Evolutionary conservation across 352 stramenopile species (phyloP).

Genomic region (Phytopythium cucurbitacearum): DNA sequence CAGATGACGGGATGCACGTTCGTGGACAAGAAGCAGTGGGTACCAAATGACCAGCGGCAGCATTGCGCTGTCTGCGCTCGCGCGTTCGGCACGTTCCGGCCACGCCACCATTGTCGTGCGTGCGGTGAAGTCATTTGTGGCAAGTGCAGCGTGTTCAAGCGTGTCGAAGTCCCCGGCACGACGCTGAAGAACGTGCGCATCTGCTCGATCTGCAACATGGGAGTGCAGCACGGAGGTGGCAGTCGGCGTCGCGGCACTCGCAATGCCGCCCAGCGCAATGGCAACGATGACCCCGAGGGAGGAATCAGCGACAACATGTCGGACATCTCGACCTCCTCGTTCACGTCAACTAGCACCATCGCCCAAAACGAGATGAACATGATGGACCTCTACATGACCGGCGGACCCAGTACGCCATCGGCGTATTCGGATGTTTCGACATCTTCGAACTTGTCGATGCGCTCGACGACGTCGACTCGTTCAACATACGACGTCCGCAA

Average conservation of each 20-base stretch:
- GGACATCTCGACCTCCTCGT: slow-evolving; percentile 70
- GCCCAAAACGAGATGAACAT: slow-evolving; percentile 86
- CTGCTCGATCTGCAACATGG: slow-evolving; percentile 83
- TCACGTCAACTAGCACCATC: slow-evolving; percentile 75
- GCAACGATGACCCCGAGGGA: neutral
- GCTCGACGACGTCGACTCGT: slow-evolving; percentile 61
- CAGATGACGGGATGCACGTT: slow-evolving; percentile 85
- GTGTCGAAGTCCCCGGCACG: slow-evolving; percentile 75
- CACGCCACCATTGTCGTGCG: slow-evolving; percentile 81
- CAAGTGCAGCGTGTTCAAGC: slow-evolving; percentile 82
- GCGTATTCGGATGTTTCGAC: slow-evolving; percentile 74
- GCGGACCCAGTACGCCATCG: slow-evolving; percentile 55
- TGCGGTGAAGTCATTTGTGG: slow-evolving; percentile 87
- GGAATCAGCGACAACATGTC: slow-evolving; percentile 45
- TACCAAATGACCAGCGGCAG: slow-evolving; percentile 66
- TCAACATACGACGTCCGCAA: slow-evolving; percentile 42
- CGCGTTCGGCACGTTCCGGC: slow-evolving; percentile 72
- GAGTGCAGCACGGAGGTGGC: slow-evolving; percentile 53
- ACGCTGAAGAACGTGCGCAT: slow-evolving; percentile 82
- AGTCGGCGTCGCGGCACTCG: neutral
- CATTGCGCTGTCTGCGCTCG: slow-evolving; percentile 75
- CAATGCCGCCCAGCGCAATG: slow-evolving; percentile 9
- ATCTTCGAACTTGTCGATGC: slow-evolving; percentile 77
- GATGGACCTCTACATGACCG: slow-evolving; percentile 75
- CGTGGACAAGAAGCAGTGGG: slow-evolving; percentile 79